Evolutionary conservation across 176 grass and related monocot genomes (phyloP).

Genomic region (Canna indica): DNA sequence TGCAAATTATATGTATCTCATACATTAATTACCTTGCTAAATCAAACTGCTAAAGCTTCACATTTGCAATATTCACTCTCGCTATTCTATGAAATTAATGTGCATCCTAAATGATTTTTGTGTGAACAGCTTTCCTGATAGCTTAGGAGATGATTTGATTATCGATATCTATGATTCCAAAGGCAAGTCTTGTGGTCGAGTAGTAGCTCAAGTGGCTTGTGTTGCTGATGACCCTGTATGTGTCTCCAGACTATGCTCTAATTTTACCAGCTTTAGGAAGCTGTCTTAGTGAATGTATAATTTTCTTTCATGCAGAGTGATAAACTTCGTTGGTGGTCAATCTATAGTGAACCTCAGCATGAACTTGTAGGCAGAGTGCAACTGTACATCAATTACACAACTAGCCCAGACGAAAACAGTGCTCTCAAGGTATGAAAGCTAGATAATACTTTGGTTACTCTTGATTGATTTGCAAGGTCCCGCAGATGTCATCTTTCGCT

Average conservation of each 20-base stretch:
- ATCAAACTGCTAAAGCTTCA: too few relatives aligned
- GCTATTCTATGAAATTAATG: not conserved
- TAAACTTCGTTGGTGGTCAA: constrained; percentile 91
- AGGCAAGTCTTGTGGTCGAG: constrained; percentile 65
- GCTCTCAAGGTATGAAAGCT: constrained; percentile 52
- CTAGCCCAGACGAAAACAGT: constrained; percentile 72
- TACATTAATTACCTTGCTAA: not conserved
- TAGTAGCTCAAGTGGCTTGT: constrained; percentile 79
- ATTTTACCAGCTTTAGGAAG: constrained; percentile 13
- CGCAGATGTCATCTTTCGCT: not conserved
- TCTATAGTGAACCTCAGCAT: constrained; percentile 80
- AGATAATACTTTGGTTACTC: not conserved
- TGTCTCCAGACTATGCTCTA: constrained; percentile 16
- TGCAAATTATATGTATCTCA: not conserved
- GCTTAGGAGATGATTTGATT: constrained; percentile 89
- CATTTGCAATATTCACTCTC: too few relatives aligned
- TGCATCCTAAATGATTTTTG: not conserved
- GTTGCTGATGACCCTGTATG: constrained; percentile 86
- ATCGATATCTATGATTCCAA: constrained; percentile 90
- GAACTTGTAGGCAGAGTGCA: constrained; percentile 90
- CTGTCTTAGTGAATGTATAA: not conserved
- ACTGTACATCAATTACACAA: constrained; percentile 66
- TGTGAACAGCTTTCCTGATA: constrained; percentile 90
- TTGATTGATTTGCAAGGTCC: not conserved
- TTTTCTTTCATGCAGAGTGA: constrained; percentile 48